Conservation (phyloP, 2,329 filamentous ascomycete genomes). For the Verticillium zaregamsianum region DNA sequence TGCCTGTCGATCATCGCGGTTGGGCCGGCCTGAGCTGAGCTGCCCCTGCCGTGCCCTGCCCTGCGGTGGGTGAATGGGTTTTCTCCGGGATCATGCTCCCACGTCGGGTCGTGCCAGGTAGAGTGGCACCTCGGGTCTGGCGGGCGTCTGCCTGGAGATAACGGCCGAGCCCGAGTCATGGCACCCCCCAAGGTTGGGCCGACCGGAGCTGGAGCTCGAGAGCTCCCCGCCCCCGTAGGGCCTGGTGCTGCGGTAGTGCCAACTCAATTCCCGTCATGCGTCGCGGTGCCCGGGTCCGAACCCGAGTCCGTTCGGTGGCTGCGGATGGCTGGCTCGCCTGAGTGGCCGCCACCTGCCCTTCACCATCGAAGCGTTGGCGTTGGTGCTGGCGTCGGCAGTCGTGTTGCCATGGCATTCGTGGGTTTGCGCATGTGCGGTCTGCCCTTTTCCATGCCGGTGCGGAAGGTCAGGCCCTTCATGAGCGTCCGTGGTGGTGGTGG, state of each 20-base stretch:
- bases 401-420: background rate
- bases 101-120: background rate
- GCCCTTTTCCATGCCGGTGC: background rate
- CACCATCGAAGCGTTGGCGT: background rate
- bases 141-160: background rate
- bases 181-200: background rate
- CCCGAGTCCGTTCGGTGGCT: background rate
- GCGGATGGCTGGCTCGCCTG: background rate
- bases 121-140: background rate
- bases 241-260: background rate
- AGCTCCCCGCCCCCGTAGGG: background rate
- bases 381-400: background rate
- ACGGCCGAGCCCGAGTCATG: background rate
- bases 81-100: background rate
- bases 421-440: background rate
- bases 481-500: too few relatives aligned
- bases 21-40: background rate
- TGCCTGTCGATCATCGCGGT: background rate
- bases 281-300: background rate
- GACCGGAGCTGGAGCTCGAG: background rate
- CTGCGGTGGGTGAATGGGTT: background rate
- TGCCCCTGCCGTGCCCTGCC: too few relatives aligned
- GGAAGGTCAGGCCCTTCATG: background rate
- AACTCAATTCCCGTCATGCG: background rate
- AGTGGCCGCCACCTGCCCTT: background rate